Percentiles rank a stretch among this genome's conserved stretches.
Conservation (phyloP, 192 early-diverging fungal species). For the Umbelopsis sp. region DNA sequence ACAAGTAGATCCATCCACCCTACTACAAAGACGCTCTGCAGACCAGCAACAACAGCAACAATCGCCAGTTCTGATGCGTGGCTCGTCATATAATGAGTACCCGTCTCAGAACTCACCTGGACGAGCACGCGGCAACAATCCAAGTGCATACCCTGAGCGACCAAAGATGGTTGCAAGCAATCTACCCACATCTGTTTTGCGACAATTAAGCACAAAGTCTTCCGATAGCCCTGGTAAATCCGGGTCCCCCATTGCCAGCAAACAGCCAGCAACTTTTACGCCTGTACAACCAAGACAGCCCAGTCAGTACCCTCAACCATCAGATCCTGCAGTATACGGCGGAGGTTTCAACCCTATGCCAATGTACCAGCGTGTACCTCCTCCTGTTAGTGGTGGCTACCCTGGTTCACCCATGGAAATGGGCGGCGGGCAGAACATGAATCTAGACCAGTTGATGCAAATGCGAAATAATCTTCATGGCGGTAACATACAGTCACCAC, state of each 20-base stretch:
- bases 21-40: background rate
- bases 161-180: conserved; percentile 47
- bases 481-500: background rate
- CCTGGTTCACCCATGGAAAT: conserved; percentile 8
- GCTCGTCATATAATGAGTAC: background rate
- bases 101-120: conserved; percentile 3
- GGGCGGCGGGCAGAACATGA: background rate
- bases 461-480: conserved; percentile 1
- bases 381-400: conserved; percentile 1
- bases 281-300: background rate
- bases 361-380: conserved; percentile 1
- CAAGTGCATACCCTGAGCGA: background rate
- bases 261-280: background rate
- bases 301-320: background rate
- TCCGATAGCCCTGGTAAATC: conserved; percentile 11
- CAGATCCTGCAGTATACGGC: background rate
- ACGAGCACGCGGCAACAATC: conserved; percentile 1
- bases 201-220: conserved; percentile 57
- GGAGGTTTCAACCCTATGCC: background rate
- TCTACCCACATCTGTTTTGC: conserved; percentile 59
- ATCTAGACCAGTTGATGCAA: conserved; percentile 4
- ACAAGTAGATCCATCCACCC: background rate
- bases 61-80: background rate
- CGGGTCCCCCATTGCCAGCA: background rate
- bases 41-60: background rate